Evolutionary conservation across 2,329 filamentous ascomycete genomes (phyloP), one percentile per base, ranked within the genome.

Genomic region (Fusarium euwallaceae): DNA sequence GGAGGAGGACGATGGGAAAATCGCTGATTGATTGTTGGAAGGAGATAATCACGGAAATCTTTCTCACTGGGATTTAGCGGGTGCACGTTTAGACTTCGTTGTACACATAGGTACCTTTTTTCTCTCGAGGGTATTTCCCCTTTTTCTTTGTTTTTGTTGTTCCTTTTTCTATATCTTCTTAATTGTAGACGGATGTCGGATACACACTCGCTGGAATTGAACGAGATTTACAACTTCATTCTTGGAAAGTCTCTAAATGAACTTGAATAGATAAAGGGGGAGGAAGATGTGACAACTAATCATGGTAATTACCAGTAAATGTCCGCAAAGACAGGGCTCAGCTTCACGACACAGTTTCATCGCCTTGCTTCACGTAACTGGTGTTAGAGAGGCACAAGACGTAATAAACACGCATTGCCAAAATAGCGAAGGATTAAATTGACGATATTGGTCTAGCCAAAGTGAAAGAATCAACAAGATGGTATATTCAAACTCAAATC

Each of bases 141-240:
- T 67, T 68, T 69, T 69, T 64, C 65, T 66, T 73, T 56, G 56
- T 51, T 51, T 45, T 29, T 27, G 29, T 69, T 29, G 24, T 69
- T 43, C 45, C 36, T 41, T 74, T 65, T 65, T 73, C 69, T 78
- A 78, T 78, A 79, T 67, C 66, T 67, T 72, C 64, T 78, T 78
- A 78, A 78, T 78, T 61, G 69, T 76, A 78, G 72, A 74, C 66
- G 67, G 66, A 78, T 48, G 66, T 73, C 70, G 17, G 41, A 72
- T 74, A 74, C 64, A 74, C 64, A 68, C 69, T 79, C 76, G 70
- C 68, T 79, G 68, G 71, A 74, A 76, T 62, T 71, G 55, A 76
- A 64, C 36, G 64, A 73, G 53, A 67, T 53, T 70, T 60, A 61
- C 39, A 62, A 60, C 24, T 51, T 61, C 36, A 43, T 39, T 8